phyloP scores from a whole-genome alignment of 495 filamentous ascomycete genomes.

The Penicillium cinerascens region DNA sequence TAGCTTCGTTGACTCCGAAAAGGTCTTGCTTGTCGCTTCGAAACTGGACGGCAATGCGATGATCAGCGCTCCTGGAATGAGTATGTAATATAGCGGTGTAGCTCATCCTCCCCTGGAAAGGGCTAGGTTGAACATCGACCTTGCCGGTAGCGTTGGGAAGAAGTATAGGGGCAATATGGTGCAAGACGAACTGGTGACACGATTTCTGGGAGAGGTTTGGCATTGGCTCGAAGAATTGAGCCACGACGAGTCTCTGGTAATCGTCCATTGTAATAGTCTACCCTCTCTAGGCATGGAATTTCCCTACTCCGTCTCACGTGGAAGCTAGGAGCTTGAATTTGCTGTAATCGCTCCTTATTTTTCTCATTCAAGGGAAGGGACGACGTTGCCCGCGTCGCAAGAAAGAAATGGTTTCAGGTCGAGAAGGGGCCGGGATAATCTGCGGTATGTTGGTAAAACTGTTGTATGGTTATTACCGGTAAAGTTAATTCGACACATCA shows the following conservation, averaged over 20 bases:
- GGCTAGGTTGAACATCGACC: slow-evolving; percentile 8
- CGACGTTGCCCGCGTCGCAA: not conserved
- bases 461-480: no score
- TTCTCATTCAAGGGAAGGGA: not conserved
- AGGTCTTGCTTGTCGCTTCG: slow-evolving; percentile 14
- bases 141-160: slow-evolving; percentile 8
- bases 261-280: slow-evolving; percentile 12
- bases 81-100: slow-evolving; percentile 14
- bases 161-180: slow-evolving; percentile 12
- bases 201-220: slow-evolving; percentile 15
- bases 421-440: no score
- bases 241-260: slow-evolving; percentile 12
- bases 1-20: slow-evolving; percentile 12
- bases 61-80: slow-evolving; percentile 4
- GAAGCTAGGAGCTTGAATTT: slow-evolving; percentile 6
- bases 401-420: not conserved
- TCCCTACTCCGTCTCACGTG: slow-evolving; percentile 1
- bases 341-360: slow-evolving; percentile 5
- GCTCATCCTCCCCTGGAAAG: slow-evolving; percentile 14
- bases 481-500: no score
- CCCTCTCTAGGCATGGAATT: not conserved
- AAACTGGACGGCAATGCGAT: slow-evolving; percentile 11
- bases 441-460: no score
- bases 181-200: slow-evolving; percentile 17
- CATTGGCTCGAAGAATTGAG: slow-evolving; percentile 16